Base-by-base conservation (phyloP, 768 basidiomycete genomes). In the Clitopilus hobsonii region DNA sequence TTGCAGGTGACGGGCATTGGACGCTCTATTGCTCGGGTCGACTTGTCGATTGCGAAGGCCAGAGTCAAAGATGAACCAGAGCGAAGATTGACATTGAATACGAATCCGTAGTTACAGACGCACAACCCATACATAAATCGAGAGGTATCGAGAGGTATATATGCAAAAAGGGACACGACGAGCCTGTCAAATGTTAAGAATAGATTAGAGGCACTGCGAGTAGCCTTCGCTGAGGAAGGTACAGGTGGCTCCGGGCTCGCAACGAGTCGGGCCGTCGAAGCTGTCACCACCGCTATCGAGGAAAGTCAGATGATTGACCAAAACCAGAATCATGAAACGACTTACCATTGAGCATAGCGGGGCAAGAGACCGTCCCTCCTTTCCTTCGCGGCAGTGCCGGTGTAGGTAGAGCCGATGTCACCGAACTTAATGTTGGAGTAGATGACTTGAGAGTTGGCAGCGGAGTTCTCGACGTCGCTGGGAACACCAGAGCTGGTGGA, bases 341-440 rank as follows among this genome's bases (percentile, higher is more conserved):
- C 41, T 20, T 18, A 45, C 41, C 41, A 45, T 45, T 45, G 41
- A 45, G 41, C 41, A 23, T 16, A 45, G 41, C n/a, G 41, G 41
- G 41, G 41, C 41, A 20, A 5, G 41, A 45, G 11, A 18, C n/a
- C 3, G 10, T 45, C 22, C n/a, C 41, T 45, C 41, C 41, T 45
- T 2, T 45, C 41, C 22, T 45, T 20, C 41, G n/a, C 22, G 41
- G 41, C 11, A 45, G 41, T 41, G 11, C 54, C 41, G 16, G 63
- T 55, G 62, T 53, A 80, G 53, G 79, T 80, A 25, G 76, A 74
- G 57, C 74, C 75, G 61, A 81, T 75, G 63, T 71, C 67, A 54
- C 79, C 80, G 63, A 75, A 77, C 64, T 69, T 74, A 71, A 81
- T 82, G 74, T 81, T 81, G 27, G 79, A 81, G 75, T 64, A 82